Percentiles rank a stretch among this genome's conserved stretches.
Conservation (phyloP, 306 rosid species). For the Pyrus betulifolia region DNA sequence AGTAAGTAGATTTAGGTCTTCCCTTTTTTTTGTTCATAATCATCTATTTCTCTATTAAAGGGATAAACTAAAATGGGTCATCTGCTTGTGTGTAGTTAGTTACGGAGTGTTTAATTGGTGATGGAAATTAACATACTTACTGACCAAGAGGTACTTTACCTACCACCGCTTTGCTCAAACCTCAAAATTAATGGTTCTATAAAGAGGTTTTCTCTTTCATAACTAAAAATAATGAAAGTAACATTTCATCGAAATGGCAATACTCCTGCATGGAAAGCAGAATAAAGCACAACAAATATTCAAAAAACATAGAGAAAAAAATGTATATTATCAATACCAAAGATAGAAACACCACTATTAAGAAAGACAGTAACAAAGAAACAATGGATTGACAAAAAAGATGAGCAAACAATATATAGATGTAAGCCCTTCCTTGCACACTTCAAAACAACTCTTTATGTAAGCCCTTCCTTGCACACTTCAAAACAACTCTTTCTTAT, state of each 20-base stretch:
- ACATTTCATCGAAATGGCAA: conserved; percentile 16
- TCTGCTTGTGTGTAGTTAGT: conserved; percentile 25
- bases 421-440: not conserved
- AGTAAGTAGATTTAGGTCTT: conserved; percentile 36
- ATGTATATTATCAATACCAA: not conserved
- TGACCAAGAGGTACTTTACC: conserved; percentile 11
- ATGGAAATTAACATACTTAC: not conserved
- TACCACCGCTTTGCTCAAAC: conserved; percentile 17
- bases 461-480: not conserved
- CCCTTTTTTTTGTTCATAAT: conserved; percentile 1
- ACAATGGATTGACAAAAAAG: not conserved
- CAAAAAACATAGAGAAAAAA: not conserved
- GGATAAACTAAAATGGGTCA: conserved; percentile 12
- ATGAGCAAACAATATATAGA: not conserved
- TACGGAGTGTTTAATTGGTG: conserved; percentile 21
- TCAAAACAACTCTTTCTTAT: not conserved
- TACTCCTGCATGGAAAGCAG: conserved; percentile 6
- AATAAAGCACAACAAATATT: conserved; percentile 2
- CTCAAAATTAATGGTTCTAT: not conserved
- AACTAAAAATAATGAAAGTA: conserved; percentile 21
- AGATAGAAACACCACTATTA: not conserved
- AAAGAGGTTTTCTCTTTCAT: conserved; percentile 18
- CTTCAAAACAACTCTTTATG: not conserved
- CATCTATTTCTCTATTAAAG: conserved; percentile 10
- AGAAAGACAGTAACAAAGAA: not conserved